Percentiles rank a stretch among this genome's conserved stretches.
These are phyloP conservation scores for Pseudocercospora cruenta DNA, from an alignment of 2,329 filamentous ascomycete species.

Conservation along the genomic window DNA sequence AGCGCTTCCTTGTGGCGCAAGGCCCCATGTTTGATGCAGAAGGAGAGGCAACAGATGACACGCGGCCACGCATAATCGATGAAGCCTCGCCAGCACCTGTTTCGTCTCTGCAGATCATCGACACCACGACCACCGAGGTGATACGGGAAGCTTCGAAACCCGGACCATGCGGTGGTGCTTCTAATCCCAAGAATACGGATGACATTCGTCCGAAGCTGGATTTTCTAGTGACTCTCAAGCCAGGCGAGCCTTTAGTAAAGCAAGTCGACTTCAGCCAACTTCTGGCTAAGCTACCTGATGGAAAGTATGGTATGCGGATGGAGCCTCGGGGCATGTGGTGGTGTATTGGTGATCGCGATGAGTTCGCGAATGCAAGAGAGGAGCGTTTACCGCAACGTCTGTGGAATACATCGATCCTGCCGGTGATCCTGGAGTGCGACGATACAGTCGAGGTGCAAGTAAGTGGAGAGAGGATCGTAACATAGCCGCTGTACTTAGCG, in stretches of 20 bases:
- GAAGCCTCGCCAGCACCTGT: conserved; percentile 1
- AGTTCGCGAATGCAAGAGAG: not conserved
- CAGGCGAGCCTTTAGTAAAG: conserved; percentile 7
- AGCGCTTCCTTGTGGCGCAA: conserved; percentile 22
- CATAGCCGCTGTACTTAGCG: not conserved
- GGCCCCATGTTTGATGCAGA: conserved; percentile 16
- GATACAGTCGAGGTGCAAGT: not conserved
- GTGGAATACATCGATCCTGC: not conserved
- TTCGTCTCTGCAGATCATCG: conserved; percentile 18
- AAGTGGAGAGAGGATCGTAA: not conserved
- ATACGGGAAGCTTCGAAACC: conserved; percentile 1
- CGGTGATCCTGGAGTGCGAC: not conserved
- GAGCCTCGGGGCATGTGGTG: conserved; percentile 14
- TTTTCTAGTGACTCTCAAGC: conserved; percentile 7
- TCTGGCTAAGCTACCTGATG: conserved; percentile 1
- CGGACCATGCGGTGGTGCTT: not conserved
- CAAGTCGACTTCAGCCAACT: not conserved
- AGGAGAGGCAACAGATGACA: conserved; percentile 8
- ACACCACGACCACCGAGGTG: conserved; percentile 11
- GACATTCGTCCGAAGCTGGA: conserved; percentile 7
- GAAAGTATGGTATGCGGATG: conserved; percentile 8
- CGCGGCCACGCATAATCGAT: conserved; percentile 20
- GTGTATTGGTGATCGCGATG: conserved; percentile 7
- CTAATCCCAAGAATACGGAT: not conserved
- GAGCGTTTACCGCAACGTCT: not conserved